Evolutionary conservation across 2,329 filamentous ascomycete species (phyloP), one percentile per base, ranked within the genome.

Genomic region (Pseudogymnoascus sp.): DNA sequence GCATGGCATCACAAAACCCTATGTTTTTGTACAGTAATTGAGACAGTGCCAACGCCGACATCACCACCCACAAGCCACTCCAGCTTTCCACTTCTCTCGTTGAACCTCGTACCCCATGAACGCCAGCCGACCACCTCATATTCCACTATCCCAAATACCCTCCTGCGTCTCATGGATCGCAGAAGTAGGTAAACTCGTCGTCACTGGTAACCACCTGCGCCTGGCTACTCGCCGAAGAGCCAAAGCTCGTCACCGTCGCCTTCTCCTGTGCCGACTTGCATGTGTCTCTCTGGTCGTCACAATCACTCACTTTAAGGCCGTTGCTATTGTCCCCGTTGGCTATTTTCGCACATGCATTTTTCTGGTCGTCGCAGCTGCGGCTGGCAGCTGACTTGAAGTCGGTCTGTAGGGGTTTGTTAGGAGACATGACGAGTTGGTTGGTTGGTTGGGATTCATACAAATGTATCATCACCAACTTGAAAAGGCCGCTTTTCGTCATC

Each of bases 311-410:
- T 33, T 33, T 3, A 5, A 55, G 29, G 9, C 48, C 48, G 48
- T 5, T 69, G 29, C 58, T 70, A 61, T 59, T 15, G 12, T 67
- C 65, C 69, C 67, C 42, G 68, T 81, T 80, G 35, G 77, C 77
- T 18, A 70, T 59, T 25, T 76, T 64, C n/a, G 76, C 74, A 63
- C 80, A 82, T 15, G 68, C 69, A 65, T 82, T 80, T 68, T 78
- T 76, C 68, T 82, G 79, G 66, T 77, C 77, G 66, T 79, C 77
- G 70, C 80, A 82, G 1, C 77, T 74, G 21, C 77, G 72, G 61
- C 74, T 72, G 5, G 74, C 73, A 0, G 79, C 79, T 8, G 73
- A 71, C 25, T 67, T 33, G 67, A 77, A 81, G 68, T 78, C 75
- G 61, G 71, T 67, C 78, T 80, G 55, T n/a, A 12, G 5, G 12